These are phyloP conservation scores for Allantophomopsis cytisporea DNA, from an alignment of 2,329 filamentous ascomycete species.

Conservation along the genomic window DNA sequence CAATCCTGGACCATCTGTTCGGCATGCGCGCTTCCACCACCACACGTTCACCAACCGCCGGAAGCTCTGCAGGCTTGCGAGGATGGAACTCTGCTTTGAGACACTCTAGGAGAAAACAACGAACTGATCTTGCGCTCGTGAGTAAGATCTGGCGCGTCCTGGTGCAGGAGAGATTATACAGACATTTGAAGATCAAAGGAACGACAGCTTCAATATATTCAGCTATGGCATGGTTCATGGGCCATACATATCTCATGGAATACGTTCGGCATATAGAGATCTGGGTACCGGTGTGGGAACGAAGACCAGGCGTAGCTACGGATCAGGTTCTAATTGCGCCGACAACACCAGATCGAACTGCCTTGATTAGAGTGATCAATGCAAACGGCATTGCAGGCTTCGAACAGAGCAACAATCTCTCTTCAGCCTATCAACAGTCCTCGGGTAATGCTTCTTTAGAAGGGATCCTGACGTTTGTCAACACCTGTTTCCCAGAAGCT, in stretches of 20 bases:
- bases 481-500: conserved; percentile 37
- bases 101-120: conserved; percentile 51
- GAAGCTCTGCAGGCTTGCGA: conserved; percentile 33
- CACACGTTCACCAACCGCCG: conserved; percentile 40
- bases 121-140: conserved; percentile 53
- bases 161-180: conserved; percentile 60
- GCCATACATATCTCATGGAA: conserved; percentile 40
- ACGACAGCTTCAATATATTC: conserved; percentile 47
- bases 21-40: conserved; percentile 51
- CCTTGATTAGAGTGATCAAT: conserved; percentile 17
- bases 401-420: conserved; percentile 2
- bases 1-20: conserved; percentile 58
- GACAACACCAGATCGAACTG: conserved; percentile 11
- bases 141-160: conserved; percentile 49
- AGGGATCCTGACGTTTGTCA: conserved; percentile 53
- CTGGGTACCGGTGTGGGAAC: conserved; percentile 61
- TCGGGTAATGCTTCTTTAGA: conserved; percentile 56
- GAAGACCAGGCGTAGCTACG: conserved; percentile 13
- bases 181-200: conserved; percentile 64
- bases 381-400: conserved; percentile 23
- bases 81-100: conserved; percentile 52
- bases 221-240: conserved; percentile 44
- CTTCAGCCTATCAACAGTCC: conserved; percentile 36
- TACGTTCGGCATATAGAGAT: conserved; percentile 64
- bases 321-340: conserved; percentile 12